Base-by-base conservation (phyloP, 2,329 filamentous ascomycete genomes). In the Colletotrichum nymphaeae region DNA sequence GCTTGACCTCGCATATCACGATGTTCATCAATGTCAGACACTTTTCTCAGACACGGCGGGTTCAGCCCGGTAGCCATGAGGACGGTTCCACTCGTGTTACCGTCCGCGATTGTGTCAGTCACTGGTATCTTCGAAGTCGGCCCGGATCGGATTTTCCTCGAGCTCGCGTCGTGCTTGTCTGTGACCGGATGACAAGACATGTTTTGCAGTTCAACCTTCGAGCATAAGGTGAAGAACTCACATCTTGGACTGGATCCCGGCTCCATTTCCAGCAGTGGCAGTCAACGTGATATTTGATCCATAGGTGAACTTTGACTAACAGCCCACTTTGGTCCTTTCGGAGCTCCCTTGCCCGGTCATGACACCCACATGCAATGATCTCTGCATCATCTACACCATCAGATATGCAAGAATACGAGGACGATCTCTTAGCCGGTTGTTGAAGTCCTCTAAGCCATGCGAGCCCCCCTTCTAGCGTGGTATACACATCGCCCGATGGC, bases 21-120 rank as follows among this genome's bases (percentile, higher is more conserved):
- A 52, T 28, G 30, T 53, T 49, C 37, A 3, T 11, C 42, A 42
- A n/a, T 42, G 32, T 57, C 24, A 46, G 30, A 65, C 52, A 57
- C 49, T 6, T 7, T 46, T 30, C 49, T 22, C 16, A 57, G 63
- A 65, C 49, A 65, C 6, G 19, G 16, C 3, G 32, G 24, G n/a
- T 24, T 52, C 52, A 59, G n/a, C 30, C 59, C 26, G 37, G 57
- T n/a, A 53, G 37, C 58, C 65, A 53, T 32, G 35, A 60, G 24
- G 30, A 24, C 59, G 65, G 65, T 63, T 53, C 30, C 65, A 46
- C 58, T 12, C 32, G 49, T 63, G 19, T 52, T 32, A 63, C 52
- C 22, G 30, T 57, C 9, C 28, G 35, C 30, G 28, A 52, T 3
- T 32, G 64, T 53, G 52, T 58, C 65, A 26, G 65, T 63, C 58